These are phyloP conservation scores for Saccharomycopsis crataegensis DNA, from an alignment of 1,139 yeast species.

Conservation along the genomic window DNA sequence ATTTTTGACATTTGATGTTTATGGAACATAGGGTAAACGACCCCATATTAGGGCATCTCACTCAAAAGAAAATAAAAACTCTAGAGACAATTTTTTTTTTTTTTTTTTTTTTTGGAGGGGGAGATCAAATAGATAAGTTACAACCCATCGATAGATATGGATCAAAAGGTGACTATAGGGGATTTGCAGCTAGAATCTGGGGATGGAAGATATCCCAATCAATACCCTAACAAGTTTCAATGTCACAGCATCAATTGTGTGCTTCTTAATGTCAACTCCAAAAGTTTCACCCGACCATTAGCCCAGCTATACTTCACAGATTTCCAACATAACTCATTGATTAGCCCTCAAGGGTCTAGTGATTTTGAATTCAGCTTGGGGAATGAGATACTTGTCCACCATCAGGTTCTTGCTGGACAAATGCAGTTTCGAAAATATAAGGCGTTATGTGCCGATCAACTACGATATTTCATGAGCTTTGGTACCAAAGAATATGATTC, in stretches of 20 bases:
- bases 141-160: no score
- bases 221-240: no score
- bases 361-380: slow-evolving; percentile 4
- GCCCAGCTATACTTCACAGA: slow-evolving; percentile 14
- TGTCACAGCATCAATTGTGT: slow-evolving; percentile 3
- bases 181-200: no score
- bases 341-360: slow-evolving; percentile 9
- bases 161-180: no score
- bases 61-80: no score
- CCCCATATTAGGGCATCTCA: no score
- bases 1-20: no score
- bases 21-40: no score
- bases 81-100: no score
- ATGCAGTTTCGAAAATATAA: neutral
- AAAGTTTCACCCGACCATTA: slow-evolving; percentile 2
- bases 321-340: slow-evolving; percentile 4
- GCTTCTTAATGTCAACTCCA: slow-evolving; percentile 4
- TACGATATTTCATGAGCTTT: neutral
- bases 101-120: no score
- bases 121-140: no score
- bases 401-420: slow-evolving; percentile 7
- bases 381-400: neutral
- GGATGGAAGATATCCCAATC: no score
- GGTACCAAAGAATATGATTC: neutral
- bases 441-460: neutral